Evolutionary conservation across 139 green algal genomes (phyloP).

Genomic region (Chloropicon primus): DNA sequence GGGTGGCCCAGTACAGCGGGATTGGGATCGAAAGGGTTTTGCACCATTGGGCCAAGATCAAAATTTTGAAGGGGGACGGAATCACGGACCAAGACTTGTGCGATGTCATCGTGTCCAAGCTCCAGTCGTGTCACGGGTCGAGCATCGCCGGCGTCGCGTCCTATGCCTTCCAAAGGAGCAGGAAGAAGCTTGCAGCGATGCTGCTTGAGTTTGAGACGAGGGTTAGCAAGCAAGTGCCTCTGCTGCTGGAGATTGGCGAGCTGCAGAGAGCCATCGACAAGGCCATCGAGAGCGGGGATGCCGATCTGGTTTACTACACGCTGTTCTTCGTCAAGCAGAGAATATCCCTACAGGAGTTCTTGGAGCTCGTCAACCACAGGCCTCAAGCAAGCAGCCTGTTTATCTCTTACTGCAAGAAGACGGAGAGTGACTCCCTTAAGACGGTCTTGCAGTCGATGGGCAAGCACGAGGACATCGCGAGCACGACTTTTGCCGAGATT

Average conservation of each 20-base stretch:
- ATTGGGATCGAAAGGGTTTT: slow-evolving; percentile 38
- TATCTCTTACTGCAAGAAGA: neutral
- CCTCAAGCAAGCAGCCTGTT: neutral
- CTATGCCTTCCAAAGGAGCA: slow-evolving; percentile 16
- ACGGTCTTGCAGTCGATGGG: neutral
- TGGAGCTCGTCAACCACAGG: neutral
- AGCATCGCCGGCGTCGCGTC: slow-evolving; percentile 11
- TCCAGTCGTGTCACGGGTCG: neutral
- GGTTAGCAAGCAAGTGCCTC: slow-evolving; percentile 44
- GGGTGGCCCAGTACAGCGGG: slow-evolving; percentile 29
- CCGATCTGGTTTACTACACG: slow-evolving; percentile 56
- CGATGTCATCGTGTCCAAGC: neutral
- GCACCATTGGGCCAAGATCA: slow-evolving; percentile 66
- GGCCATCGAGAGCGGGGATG: slow-evolving; percentile 56
- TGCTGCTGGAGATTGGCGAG: slow-evolving; percentile 41
- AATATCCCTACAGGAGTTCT: neutral
- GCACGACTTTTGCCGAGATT: neutral
- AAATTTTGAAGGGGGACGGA: slow-evolving; percentile 31
- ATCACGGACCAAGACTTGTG: neutral
- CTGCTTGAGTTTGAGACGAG: slow-evolving; percentile 53
- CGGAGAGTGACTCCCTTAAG: neutral
- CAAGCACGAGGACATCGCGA: neutral
- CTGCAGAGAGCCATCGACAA: slow-evolving; percentile 43
- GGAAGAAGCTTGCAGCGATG: slow-evolving; percentile 32
- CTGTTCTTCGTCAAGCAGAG: neutral